Evolutionary conservation across 2,329 filamentous ascomycete genomes (phyloP).

Genomic region (Trichoderma harzianum): DNA sequence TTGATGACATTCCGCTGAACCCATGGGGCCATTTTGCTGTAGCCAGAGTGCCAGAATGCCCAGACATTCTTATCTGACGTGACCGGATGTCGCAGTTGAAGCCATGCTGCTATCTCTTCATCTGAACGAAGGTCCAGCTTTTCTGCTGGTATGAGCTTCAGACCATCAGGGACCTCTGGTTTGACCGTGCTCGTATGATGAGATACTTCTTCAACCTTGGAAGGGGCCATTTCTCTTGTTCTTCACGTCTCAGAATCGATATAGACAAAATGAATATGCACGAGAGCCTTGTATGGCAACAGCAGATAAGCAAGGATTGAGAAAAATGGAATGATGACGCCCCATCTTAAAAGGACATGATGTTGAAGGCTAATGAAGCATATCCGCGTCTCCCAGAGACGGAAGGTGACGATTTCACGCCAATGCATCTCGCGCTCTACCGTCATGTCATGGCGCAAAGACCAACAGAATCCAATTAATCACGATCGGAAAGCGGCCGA

Average conservation of each 20-base stretch:
- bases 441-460: background rate
- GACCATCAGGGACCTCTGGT: background rate
- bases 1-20: constrained; percentile 36
- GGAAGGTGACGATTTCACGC: background rate
- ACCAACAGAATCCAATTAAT: background rate
- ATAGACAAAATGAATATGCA: background rate
- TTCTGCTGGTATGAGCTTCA: constrained; percentile 7
- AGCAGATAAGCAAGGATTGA: background rate
- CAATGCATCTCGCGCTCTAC: background rate
- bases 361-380: background rate
- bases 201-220: background rate
- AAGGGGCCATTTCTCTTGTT: background rate
- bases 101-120: constrained; percentile 31
- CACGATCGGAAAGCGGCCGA: background rate
- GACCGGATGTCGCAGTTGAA: constrained; percentile 30
- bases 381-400: background rate
- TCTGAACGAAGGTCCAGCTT: constrained; percentile 29
- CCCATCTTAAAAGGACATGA: background rate
- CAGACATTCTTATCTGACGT: constrained; percentile 41
- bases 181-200: background rate
- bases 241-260: background rate
- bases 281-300: background rate
- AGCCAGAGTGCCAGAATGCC: constrained; percentile 42
- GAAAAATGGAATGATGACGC: background rate
- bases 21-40: constrained; percentile 33